Conservation (phyloP, 495 filamentous ascomycete genomes). For the Hypoxylon rickii region DNA sequence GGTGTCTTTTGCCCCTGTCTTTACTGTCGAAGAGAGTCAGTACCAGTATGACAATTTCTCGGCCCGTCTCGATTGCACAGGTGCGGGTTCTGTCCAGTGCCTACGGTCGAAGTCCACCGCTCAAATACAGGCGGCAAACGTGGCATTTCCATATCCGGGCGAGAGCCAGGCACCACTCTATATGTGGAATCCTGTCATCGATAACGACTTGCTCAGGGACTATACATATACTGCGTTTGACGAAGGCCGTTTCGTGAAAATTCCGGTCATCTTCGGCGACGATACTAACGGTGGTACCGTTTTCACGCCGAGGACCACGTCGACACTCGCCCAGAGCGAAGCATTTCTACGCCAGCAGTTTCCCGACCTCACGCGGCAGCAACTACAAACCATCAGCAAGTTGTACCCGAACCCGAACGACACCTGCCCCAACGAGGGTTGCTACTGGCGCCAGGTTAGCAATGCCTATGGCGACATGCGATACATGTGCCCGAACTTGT, state of each 20-base stretch:
- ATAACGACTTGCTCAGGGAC: conserved; percentile 61
- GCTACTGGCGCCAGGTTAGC: conserved; percentile 64
- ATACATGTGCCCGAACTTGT: conserved; percentile 72
- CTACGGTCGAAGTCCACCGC: conserved; percentile 56
- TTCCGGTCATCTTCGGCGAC: conserved; percentile 73
- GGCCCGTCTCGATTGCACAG: conserved; percentile 57
- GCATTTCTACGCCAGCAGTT: conserved; percentile 68
- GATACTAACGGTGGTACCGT: conserved; percentile 72
- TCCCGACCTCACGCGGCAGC: conserved; percentile 55
- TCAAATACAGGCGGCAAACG: conserved; percentile 58
- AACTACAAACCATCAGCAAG: conserved; percentile 60
- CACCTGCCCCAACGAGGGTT: conserved; percentile 48
- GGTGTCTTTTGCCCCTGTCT: conserved; percentile 65
- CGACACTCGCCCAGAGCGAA: conserved; percentile 50
- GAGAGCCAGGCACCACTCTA: conserved; percentile 55
- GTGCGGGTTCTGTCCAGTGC: conserved; percentile 58
- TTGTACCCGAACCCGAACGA: conserved; percentile 60
- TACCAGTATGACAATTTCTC: conserved; percentile 68
- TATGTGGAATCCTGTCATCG: conserved; percentile 63
- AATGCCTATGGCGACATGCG: conserved; percentile 72
- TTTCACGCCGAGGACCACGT: conserved; percentile 60
- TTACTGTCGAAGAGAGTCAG: conserved; percentile 63
- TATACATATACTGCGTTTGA: conserved; percentile 63
- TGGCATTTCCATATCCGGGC: conserved; percentile 59
- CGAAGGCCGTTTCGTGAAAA: conserved; percentile 64